Conservation (phyloP, 2,329 filamentous ascomycete species). For the Colletotrichum acutatum region DNA sequence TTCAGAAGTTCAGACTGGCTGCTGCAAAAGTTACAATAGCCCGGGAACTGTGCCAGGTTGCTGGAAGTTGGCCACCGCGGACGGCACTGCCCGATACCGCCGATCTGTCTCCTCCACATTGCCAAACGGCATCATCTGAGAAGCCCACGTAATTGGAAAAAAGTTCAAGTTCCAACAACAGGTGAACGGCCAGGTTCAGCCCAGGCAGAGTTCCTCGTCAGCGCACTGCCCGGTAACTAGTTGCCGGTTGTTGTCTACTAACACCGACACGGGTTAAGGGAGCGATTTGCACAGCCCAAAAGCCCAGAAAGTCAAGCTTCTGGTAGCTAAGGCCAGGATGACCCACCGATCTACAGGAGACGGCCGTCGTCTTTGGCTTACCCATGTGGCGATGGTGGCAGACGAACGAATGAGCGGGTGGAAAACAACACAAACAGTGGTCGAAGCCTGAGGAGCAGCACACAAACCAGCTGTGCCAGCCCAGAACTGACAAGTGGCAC, state of each 20-base stretch:
- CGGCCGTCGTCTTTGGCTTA: slow-evolving; percentile 10
- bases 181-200: background rate
- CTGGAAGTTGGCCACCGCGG: background rate
- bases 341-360: slow-evolving; percentile 35
- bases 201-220: background rate
- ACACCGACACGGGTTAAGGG: slow-evolving; percentile 3
- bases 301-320: slow-evolving; percentile 9
- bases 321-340: slow-evolving; percentile 21
- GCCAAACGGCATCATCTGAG: slow-evolving; percentile 8
- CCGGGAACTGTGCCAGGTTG: background rate
- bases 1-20: no score
- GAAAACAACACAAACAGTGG: background rate
- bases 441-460: background rate
- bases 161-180: no score
- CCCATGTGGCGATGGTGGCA: slow-evolving; percentile 25
- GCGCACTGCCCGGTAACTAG: background rate
- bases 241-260: background rate
- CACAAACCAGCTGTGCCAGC: no score
- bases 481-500: slow-evolving; percentile 5
- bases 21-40: background rate
- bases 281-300: slow-evolving; percentile 9
- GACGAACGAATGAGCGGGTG: slow-evolving; percentile 9
- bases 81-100: slow-evolving; percentile 10
- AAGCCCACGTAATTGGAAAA: slow-evolving; percentile 18
- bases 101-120: slow-evolving; percentile 1